Evolutionary conservation across 331 rosid species (phyloP), one percentile per base, ranked within the genome.

Genomic region (Pyrus hybrid): DNA sequence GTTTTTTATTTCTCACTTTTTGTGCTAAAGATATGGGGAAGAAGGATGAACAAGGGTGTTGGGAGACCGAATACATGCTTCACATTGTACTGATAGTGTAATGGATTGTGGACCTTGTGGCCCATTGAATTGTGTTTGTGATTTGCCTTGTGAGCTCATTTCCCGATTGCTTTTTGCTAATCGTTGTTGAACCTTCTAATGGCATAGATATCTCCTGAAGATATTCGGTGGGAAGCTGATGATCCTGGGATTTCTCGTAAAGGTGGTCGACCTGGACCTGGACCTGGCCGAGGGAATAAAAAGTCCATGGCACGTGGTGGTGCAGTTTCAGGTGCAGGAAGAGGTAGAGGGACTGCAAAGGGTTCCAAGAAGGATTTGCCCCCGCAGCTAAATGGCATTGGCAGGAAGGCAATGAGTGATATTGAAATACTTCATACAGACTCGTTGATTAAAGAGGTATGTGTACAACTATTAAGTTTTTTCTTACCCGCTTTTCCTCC

Each of bases 171-270:
- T 60, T 69, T 53, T 74, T 18, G 16, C 49, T 56, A 75, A 54
- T 26, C 32, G 16, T 17, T 29, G 26, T 28, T 73, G 63, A 64
- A 63, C 16, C 76, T 75, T 68, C 72, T 47, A 71, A 71, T 66
- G 78, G 74, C 60, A 41, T 11, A 92, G 97, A 92, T 92, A 43
- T 87, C 93, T 25, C 96, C 85, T 13, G 86, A 88, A 67, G 97
- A 92, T 81, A 88, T 92, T 63, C 83, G 83, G 71, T 92, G 97
- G 97, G 93, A 88, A 51, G 88, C 86, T 64, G 93, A 84, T 63
- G 91, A 84, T 84, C 80, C 90, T 37, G 86, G 87, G 57, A 77
- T 88, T 70, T 70, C 89, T 45, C 86, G 72, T 37, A 82, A 81
- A 72, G 86, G 85, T 28, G 87, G 86, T 16, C 89, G 84, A 35